Percentiles rank a stretch among this genome's conserved stretches.
Conservation (phyloP, 139 green algal genomes). For the Nannochloris sp. region DNA sequence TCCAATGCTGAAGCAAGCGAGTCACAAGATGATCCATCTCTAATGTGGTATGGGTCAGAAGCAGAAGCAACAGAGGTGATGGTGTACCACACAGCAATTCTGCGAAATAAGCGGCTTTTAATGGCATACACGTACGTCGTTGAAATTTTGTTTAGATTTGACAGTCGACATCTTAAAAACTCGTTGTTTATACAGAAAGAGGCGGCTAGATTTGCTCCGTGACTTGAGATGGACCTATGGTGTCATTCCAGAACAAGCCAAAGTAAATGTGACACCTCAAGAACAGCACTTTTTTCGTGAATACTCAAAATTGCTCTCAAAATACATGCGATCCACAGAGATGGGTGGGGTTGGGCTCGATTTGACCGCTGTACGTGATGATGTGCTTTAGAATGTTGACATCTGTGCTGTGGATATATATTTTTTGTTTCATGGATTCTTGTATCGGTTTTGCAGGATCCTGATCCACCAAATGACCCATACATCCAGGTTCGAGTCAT, state of each 20-base stretch:
- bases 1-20: not conserved
- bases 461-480: constrained; percentile 37
- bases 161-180: constrained; percentile 3
- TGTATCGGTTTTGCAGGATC: constrained; percentile 23
- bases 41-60: constrained; percentile 21
- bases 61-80: constrained; percentile 39
- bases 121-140: constrained; percentile 36
- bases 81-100: constrained; percentile 42
- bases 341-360: constrained; percentile 35
- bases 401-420: not conserved
- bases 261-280: constrained; percentile 28
- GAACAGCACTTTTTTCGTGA: constrained; percentile 32
- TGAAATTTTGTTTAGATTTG: not conserved
- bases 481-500: constrained; percentile 41
- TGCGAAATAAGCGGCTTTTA: constrained; percentile 48
- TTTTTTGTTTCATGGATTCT: not conserved
- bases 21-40: not conserved
- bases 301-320: constrained; percentile 37
- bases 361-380: constrained; percentile 30
- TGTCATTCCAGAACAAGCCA: constrained; percentile 29
- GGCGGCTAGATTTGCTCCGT: constrained; percentile 33
- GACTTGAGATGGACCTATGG: constrained; percentile 40
- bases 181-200: constrained; percentile 23
- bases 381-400: constrained; percentile 6
- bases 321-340: constrained; percentile 29